phyloP scores from a whole-genome alignment of 306 rosid genomes.

The Dalbergia cochinchinensis region DNA sequence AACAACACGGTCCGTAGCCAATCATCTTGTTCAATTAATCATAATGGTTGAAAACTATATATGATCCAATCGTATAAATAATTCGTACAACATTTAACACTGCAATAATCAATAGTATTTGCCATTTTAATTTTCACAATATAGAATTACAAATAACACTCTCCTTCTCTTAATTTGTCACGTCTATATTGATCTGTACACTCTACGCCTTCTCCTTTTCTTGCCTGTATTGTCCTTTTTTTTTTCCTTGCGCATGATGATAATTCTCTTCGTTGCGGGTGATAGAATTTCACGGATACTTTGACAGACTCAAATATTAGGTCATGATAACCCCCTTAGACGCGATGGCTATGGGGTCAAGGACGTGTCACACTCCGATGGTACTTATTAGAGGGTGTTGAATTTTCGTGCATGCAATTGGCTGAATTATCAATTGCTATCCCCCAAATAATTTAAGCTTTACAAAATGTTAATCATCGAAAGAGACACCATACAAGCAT shows the following conservation, averaged over 20 bases:
- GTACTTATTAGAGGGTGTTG: not conserved
- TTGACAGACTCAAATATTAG: not conserved
- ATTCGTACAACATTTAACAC: too few species aligned
- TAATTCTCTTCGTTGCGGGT: not conserved
- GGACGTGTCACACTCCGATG: not conserved
- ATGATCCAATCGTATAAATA: too few species aligned
- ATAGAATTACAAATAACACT: too few species aligned
- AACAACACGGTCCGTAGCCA: too few species aligned
- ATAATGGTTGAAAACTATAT: too few species aligned
- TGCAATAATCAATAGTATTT: too few species aligned
- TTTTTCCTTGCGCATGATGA: too few species aligned
- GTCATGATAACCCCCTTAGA: not conserved
- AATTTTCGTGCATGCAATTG: not conserved
- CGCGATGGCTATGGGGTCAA: not conserved
- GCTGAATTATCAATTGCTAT: not conserved
- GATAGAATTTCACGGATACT: not conserved
- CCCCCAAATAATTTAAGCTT: conserved; percentile 11
- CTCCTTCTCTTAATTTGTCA: too few species aligned
- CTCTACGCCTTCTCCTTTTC: not conserved
- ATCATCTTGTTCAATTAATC: too few species aligned
- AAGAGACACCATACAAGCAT: not conserved
- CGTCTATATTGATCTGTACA: too few species aligned
- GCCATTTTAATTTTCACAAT: too few species aligned
- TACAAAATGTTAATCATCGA: not conserved
- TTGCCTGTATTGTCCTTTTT: not conserved